Conservation (phyloP, 2,329 filamentous ascomycete species). For the Spiromastix sp. region DNA sequence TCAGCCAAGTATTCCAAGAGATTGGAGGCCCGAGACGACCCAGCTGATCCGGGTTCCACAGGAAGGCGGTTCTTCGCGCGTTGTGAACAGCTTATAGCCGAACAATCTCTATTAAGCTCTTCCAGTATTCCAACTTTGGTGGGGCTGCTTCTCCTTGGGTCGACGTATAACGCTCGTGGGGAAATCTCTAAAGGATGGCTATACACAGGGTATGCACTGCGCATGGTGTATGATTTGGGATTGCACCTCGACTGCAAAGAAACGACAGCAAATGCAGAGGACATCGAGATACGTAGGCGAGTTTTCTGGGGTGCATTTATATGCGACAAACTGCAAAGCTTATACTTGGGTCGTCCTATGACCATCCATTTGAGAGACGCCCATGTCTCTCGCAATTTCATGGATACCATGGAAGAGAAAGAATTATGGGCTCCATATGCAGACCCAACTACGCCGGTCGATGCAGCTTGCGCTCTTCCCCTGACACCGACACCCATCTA, state of each 20-base stretch:
- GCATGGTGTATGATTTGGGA: conserved; percentile 34
- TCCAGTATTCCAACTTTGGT: conserved; percentile 29
- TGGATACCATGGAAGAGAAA: conserved; percentile 22
- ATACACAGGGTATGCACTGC: conserved; percentile 30
- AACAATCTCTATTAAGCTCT: conserved; percentile 23
- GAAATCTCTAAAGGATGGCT: conserved; percentile 27
- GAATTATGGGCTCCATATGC: conserved; percentile 18
- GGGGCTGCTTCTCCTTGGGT: conserved; percentile 22
- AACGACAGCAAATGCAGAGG: conserved; percentile 17
- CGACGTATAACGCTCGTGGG: conserved; percentile 17
- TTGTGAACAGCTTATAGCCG: conserved; percentile 26
- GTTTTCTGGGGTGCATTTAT: conserved; percentile 28
- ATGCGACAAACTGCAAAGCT: conserved; percentile 43
- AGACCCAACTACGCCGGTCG: conserved; percentile 9
- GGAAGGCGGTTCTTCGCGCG: conserved; percentile 30
- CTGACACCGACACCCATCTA: conserved; percentile 13
- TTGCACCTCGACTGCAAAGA: conserved; percentile 27
- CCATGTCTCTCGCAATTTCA: conserved; percentile 20
- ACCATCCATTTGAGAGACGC: conserved; percentile 21
- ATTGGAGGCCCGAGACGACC: conserved; percentile 23
- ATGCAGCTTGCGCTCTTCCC: conserved; percentile 4
- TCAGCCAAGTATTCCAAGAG: conserved; percentile 31
- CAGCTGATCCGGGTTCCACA: conserved; percentile 23
- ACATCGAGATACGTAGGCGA: conserved; percentile 20
- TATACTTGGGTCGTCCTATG: conserved; percentile 45